phyloP scores from a whole-genome alignment of 2,329 filamentous ascomycete species.

The Fusarium sp. region DNA sequence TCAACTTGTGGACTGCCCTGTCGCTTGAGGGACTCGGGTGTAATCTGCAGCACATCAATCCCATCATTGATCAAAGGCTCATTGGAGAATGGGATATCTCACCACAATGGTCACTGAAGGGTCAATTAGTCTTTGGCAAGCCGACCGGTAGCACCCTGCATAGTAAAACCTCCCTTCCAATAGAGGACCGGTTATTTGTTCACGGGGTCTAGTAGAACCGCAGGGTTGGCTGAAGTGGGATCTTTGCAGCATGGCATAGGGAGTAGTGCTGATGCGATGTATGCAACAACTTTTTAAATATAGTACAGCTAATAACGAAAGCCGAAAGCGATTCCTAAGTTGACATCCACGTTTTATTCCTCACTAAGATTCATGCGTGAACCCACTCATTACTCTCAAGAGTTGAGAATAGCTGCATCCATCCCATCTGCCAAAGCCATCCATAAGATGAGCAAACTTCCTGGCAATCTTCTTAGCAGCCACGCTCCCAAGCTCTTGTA shows the following conservation, averaged over 20 bases:
- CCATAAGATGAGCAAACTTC: conserved; percentile 21
- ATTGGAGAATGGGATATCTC: conserved; percentile 17
- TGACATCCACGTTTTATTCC: background rate
- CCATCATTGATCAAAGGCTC: conserved; percentile 15
- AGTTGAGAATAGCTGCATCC: conserved; percentile 16
- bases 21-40: conserved; percentile 17
- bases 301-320: background rate
- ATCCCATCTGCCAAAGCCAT: conserved; percentile 10
- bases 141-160: background rate
- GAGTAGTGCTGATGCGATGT: background rate
- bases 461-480: conserved; percentile 10
- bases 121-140: conserved; percentile 21
- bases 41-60: conserved; percentile 23
- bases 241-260: background rate
- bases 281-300: background rate
- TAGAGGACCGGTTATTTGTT: conserved; percentile 3
- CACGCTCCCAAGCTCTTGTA: background rate
- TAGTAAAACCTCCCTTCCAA: background rate
- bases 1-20: conserved; percentile 23
- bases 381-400: conserved; percentile 4
- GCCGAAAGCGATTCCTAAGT: background rate
- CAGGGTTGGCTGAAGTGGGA: background rate
- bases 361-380: background rate
- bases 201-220: background rate
- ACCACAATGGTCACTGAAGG: conserved; percentile 23